Evolutionary conservation across 1,139 yeast species (phyloP).

Genomic region (Candida sp.): DNA sequence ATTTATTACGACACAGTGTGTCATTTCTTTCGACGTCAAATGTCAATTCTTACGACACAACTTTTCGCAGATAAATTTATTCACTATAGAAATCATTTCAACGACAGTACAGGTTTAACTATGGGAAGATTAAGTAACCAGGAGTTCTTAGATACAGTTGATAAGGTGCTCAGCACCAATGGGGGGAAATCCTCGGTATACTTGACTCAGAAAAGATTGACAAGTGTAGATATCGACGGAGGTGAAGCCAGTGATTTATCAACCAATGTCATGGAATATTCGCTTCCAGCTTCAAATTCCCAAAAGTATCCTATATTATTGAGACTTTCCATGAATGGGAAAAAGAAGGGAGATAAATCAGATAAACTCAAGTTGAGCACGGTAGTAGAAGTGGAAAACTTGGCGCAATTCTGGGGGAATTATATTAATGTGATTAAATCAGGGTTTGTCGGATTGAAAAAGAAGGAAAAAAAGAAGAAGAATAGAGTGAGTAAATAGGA

Average conservation of each 20-base stretch:
- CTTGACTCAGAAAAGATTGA: conserved; percentile 40
- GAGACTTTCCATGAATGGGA: conserved; percentile 59
- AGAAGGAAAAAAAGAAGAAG: conserved; percentile 48
- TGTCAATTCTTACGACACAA: too few species aligned
- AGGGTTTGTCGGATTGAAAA: conserved; percentile 53
- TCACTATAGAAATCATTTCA: too few species aligned
- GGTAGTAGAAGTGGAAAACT: conserved; percentile 50
- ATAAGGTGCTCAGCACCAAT: conserved; percentile 23
- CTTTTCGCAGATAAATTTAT: too few species aligned
- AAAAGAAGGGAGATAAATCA: conserved; percentile 28
- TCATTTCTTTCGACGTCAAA: too few species aligned
- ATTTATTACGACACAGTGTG: too few species aligned
- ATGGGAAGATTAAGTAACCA: conserved; percentile 40
- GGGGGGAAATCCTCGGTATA: conserved; percentile 41
- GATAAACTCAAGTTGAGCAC: conserved; percentile 60
- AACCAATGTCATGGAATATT: conserved; percentile 30
- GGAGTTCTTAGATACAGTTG: conserved; percentile 33
- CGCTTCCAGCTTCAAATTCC: conserved; percentile 12
- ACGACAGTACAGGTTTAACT: background rate
- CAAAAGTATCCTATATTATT: conserved; percentile 46
- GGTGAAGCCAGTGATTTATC: conserved; percentile 26
- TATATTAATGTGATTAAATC: conserved; percentile 62
- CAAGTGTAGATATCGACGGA: conserved; percentile 19
- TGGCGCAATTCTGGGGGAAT: conserved; percentile 68
- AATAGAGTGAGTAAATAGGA: conserved; percentile 18